Base-by-base conservation (phyloP, 768 basidiomycete genomes). In the Pleurotus djamor region DNA sequence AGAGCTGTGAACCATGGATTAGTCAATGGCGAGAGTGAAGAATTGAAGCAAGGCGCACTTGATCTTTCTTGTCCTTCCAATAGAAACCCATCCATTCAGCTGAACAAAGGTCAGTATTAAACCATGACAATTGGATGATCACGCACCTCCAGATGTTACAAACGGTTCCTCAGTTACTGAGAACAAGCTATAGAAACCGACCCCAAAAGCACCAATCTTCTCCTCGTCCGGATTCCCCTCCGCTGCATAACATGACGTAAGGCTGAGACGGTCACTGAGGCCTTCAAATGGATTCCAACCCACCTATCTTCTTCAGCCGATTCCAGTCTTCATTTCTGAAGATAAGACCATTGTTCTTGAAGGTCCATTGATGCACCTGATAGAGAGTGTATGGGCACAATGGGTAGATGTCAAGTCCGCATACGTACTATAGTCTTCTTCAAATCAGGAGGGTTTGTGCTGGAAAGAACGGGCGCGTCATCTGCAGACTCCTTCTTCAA, bases 81-180 rank as follows among this genome's bases (percentile, higher is more conserved):
- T 96, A 92, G 70, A 97, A 98, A 0, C 87, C 89, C 94, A 96
- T 96, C 86, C 93, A 94, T 67, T 91, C 84, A 35, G 86, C 94
- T 83, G 68, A 61, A 51, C 71, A 63, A 28, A 43, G 61, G 34
- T 1, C 14, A 43, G 41, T 9, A 57, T 70, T 59, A 74, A 71
- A 32, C 59, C 17, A 36, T 12, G 16, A 37, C 32, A 74, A 59
- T 1, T 38, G 14, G 7, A 35, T 44, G 47, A 16, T 36, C 9
- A 49, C 57, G 52, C 68, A 88, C 89, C 84, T 76, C 91, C 91
- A 14, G 91, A 93, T 3, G 82, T 88, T 1, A 93, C 91, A 66
- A 90, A 88, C 0, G 91, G 91, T 63, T 89, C 87, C 60, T 93
- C 91, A 2, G 91, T 92, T 4, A 91, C 84, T 0, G 91, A 92